Percentiles rank a stretch among this genome's conserved stretches.
Conservation (phyloP, 257 asterid genomes). For the Salvia rosmarinus region DNA sequence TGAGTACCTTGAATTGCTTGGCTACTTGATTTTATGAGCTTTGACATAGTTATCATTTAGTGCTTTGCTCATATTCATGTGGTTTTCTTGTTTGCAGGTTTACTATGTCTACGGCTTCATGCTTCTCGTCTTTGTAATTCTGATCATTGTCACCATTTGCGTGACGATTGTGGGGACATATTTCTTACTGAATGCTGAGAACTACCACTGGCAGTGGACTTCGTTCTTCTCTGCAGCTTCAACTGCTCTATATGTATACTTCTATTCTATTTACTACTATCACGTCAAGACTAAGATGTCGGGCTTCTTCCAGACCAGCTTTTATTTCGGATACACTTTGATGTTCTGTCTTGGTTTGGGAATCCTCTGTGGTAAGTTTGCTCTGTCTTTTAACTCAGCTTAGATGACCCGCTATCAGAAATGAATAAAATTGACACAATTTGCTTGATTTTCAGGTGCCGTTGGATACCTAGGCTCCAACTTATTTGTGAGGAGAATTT, state of each 20-base stretch:
- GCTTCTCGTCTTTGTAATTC: constrained; percentile 78
- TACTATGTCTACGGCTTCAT: constrained; percentile 87
- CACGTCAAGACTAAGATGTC: constrained; percentile 80
- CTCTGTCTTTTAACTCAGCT: background rate
- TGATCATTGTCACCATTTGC: constrained; percentile 77
- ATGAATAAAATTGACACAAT: background rate
- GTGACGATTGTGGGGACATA: constrained; percentile 90
- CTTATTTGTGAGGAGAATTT: constrained; percentile 92
- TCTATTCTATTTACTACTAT: constrained; percentile 75
- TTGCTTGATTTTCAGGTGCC: constrained; percentile 63
- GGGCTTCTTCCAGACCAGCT: constrained; percentile 90
- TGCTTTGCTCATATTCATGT: constrained; percentile 24
- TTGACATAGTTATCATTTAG: background rate
- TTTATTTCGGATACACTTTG: constrained; percentile 81
- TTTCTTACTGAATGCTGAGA: constrained; percentile 86
- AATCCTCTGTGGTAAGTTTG: constrained; percentile 70
- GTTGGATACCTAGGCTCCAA: constrained; percentile 92
- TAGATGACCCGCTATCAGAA: background rate
- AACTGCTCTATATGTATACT: constrained; percentile 71
- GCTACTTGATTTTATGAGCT: constrained; percentile 20
- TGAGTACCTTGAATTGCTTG: background rate
- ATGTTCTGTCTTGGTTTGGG: constrained; percentile 86
- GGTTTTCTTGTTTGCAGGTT: constrained; percentile 67
- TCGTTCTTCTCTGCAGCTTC: constrained; percentile 89
- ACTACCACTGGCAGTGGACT: constrained; percentile 91